These are phyloP conservation scores for Penicillium silybi DNA, from an alignment of 495 filamentous ascomycete genomes.

Conservation along the genomic window DNA sequence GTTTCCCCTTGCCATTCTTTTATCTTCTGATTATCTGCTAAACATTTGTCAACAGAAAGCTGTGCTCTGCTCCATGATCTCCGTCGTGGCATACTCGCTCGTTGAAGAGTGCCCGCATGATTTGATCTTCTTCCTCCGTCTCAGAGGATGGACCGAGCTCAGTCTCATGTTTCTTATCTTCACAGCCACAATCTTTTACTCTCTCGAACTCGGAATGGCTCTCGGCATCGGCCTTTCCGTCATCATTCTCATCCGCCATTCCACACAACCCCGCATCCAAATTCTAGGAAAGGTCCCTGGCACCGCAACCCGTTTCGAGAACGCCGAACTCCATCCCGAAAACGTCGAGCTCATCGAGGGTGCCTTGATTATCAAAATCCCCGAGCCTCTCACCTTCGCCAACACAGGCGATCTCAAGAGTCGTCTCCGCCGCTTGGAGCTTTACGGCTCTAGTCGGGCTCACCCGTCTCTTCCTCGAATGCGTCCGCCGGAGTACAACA, in stretches of 20 bases:
- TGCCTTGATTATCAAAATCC: slow-evolving; percentile 93
- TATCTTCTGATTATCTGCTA: background rate
- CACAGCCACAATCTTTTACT: slow-evolving; percentile 88
- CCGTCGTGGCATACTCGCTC: slow-evolving; percentile 88
- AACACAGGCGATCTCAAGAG: slow-evolving; percentile 93
- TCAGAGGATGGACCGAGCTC: slow-evolving; percentile 82
- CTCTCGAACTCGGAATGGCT: slow-evolving; percentile 78
- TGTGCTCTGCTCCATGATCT: slow-evolving; percentile 89
- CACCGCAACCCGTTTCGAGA: slow-evolving; percentile 72
- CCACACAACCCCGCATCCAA: slow-evolving; percentile 90
- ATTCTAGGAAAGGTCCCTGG: slow-evolving; percentile 89
- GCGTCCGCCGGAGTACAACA: slow-evolving; percentile 66
- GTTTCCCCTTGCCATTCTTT: slow-evolving; percentile 24
- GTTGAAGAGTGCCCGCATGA: slow-evolving; percentile 95
- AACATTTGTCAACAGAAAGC: slow-evolving; percentile 63
- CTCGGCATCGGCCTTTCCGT: slow-evolving; percentile 85
- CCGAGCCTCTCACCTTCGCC: slow-evolving; percentile 92
- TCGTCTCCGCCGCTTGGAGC: slow-evolving; percentile 74
- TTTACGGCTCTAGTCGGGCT: slow-evolving; percentile 76
- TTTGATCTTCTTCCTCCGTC: slow-evolving; percentile 79
- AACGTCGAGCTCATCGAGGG: slow-evolving; percentile 85
- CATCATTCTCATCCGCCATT: slow-evolving; percentile 82
- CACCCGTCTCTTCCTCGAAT: slow-evolving; percentile 85
- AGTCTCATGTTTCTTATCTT: slow-evolving; percentile 87
- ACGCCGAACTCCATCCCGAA: slow-evolving; percentile 75